Evolutionary conservation across 169 alveolate species (phyloP), one percentile per base, ranked within the genome.

Genomic region (Nephromyces sp.): DNA sequence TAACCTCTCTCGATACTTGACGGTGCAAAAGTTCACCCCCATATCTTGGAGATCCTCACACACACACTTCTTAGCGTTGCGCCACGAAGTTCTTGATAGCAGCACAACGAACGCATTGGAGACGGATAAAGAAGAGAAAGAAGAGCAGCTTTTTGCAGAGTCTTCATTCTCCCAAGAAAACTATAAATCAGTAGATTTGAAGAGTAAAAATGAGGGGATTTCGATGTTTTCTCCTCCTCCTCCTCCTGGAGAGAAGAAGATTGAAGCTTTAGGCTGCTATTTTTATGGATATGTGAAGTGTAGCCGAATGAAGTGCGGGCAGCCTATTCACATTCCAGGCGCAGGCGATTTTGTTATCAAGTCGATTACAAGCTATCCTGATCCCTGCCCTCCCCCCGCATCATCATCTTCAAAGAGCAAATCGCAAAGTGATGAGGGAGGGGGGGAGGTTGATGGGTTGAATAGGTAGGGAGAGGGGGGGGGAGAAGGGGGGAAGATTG

Each of bases 221-320:
- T n/a, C n/a, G n/a, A n/a, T n/a, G n/a, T n/a, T n/a, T n/a, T n/a
- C n/a, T n/a, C n/a, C n/a, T n/a, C n/a, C n/a, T n/a, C n/a, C n/a
- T n/a, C n/a, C n/a, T n/a, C n/a, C 57, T 43, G n/a, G n/a, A n/a
- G n/a, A n/a, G n/a, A n/a, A n/a, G n/a, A n/a, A n/a, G n/a, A n/a
- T 43, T 15, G 57, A 43, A 15, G 57, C 57, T 15, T n/a, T n/a
- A n/a, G n/a, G n/a, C n/a, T n/a, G n/a, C n/a, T n/a, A n/a, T n/a
- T 90, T 95, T 75, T 96, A 93, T 72, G 99, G 99, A 1, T 96
- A 94, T 81, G 92, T 94, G 2, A 83, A 84, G 57, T 92, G 99
- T 33, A 95, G 96, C 0, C 86, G 94, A 2, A 74, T 95, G 51
- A 87, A 92, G 74, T 82, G 67, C 61, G 86, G 85, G 25, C 92